Conservation (phyloP, 345 rosid genomes). For the Kernera saxatilis region DNA sequence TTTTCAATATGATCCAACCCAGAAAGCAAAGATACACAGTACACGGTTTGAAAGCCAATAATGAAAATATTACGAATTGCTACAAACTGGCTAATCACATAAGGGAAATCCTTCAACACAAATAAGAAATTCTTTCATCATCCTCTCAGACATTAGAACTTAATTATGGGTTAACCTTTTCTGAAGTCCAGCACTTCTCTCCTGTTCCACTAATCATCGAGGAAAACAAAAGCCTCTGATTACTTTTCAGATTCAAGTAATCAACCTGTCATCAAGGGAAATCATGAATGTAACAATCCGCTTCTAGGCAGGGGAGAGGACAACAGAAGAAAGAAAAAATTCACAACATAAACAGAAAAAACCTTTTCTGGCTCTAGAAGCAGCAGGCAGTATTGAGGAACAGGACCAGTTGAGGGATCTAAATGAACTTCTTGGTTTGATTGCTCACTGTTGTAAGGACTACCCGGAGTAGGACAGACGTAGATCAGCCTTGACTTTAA, state of each 20-base stretch:
- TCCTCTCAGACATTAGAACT: background rate
- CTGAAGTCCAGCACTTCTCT: constrained; percentile 58
- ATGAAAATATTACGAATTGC: background rate
- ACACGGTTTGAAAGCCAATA: background rate
- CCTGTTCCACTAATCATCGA: constrained; percentile 35
- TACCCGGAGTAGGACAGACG: constrained; percentile 60
- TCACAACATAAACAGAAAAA: background rate
- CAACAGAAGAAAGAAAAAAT: background rate
- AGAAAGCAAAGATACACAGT: background rate
- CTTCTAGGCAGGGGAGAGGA: background rate
- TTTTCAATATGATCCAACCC: background rate
- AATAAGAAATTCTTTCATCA: background rate
- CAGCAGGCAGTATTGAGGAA: constrained; percentile 55
- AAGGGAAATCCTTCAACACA: background rate
- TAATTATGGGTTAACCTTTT: constrained; percentile 52
- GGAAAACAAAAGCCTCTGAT: constrained; percentile 54
- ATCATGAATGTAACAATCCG: background rate
- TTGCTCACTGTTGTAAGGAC: constrained; percentile 45
- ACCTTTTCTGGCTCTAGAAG: constrained; percentile 88
- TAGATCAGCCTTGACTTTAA: constrained; percentile 58
- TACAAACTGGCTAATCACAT: background rate
- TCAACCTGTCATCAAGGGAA: constrained; percentile 51
- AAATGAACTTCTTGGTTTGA: constrained; percentile 30
- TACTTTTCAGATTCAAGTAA: constrained; percentile 82
- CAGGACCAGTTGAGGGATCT: constrained; percentile 68